Evolutionary conservation across 208 protist genomes (phyloP).

Genomic region (Leishmania turanica): DNA sequence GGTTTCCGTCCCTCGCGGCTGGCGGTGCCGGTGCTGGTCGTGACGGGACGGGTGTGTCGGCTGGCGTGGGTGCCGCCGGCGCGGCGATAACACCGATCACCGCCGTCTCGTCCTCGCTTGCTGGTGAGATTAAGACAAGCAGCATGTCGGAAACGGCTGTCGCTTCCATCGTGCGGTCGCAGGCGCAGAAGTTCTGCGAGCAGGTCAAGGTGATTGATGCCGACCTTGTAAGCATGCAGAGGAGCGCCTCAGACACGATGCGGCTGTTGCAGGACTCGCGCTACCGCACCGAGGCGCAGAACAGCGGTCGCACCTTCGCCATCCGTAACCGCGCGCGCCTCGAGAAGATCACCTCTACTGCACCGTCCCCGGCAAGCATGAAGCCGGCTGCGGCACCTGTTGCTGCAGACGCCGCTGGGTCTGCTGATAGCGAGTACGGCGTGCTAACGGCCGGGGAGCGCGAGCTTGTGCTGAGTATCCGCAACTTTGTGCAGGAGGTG

Average conservation of each 20-base stretch:
- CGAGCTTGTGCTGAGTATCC: constrained; percentile 70
- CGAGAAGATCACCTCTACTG: constrained; percentile 31
- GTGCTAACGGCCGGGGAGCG: constrained; percentile 60
- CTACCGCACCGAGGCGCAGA: constrained; percentile 75
- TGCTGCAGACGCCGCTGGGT: background rate
- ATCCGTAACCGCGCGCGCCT: constrained; percentile 75
- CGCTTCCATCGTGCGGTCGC: constrained; percentile 60
- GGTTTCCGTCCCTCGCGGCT: constrained; percentile 57
- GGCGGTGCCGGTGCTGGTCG: constrained; percentile 17
- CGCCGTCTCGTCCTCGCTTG: constrained; percentile 80
- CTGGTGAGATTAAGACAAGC: constrained; percentile 68
- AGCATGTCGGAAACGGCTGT: constrained; percentile 70
- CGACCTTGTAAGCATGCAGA: constrained; percentile 75
- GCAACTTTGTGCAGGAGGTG: constrained; percentile 68
- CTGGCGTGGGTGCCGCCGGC: constrained; percentile 4
- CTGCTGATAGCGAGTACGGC: constrained; percentile 35
- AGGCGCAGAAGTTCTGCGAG: constrained; percentile 78
- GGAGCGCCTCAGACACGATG: constrained; percentile 69
- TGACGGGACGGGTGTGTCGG: constrained; percentile 16
- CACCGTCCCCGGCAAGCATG: constrained; percentile 19
- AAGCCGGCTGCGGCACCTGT: background rate
- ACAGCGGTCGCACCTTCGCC: constrained; percentile 76
- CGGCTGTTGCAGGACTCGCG: constrained; percentile 77
- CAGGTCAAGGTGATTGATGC: constrained; percentile 66
- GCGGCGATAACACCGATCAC: constrained; percentile 51